Evolutionary conservation across 2,329 filamentous ascomycete genomes (phyloP).

Genomic region (Tolypocladium album): DNA sequence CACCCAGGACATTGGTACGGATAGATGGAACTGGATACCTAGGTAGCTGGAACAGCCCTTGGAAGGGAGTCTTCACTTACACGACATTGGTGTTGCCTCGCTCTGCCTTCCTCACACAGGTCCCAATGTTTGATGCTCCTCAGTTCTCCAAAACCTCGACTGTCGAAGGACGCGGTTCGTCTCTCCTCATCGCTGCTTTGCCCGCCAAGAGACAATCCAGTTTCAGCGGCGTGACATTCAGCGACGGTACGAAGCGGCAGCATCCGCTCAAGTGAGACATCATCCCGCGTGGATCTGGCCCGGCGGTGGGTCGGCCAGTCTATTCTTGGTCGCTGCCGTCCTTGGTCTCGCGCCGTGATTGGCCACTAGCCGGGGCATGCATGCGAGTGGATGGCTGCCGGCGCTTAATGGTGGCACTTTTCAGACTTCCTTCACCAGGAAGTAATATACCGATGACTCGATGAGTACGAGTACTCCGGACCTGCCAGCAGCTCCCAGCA

Average conservation of each 20-base stretch:
- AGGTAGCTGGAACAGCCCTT: too few species aligned
- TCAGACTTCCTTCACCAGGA: not conserved
- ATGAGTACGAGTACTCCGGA: too few species aligned
- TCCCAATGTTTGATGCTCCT: not conserved
- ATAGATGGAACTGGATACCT: not conserved
- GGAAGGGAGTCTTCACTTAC: not conserved
- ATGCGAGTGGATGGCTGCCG: not conserved
- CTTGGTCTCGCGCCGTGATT: not conserved
- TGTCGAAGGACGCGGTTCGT: too few species aligned
- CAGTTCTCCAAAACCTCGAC: not conserved
- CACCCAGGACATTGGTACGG: too few species aligned
- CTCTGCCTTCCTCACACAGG: too few species aligned
- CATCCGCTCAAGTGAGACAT: too few species aligned
- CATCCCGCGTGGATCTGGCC: not conserved
- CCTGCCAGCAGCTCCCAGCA: too few species aligned
- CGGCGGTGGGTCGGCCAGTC: not conserved
- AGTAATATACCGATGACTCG: not conserved
- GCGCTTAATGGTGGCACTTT: constrained; percentile 5
- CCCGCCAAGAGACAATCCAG: not conserved
- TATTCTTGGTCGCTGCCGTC: not conserved
- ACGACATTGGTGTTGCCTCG: not conserved
- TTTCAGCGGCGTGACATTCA: not conserved
- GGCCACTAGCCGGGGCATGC: not conserved
- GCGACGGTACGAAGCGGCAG: not conserved
- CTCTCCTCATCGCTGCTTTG: not conserved